Evolutionary conservation across 2,329 filamentous ascomycete genomes (phyloP).

Genomic region (Trichophyton equinum): DNA sequence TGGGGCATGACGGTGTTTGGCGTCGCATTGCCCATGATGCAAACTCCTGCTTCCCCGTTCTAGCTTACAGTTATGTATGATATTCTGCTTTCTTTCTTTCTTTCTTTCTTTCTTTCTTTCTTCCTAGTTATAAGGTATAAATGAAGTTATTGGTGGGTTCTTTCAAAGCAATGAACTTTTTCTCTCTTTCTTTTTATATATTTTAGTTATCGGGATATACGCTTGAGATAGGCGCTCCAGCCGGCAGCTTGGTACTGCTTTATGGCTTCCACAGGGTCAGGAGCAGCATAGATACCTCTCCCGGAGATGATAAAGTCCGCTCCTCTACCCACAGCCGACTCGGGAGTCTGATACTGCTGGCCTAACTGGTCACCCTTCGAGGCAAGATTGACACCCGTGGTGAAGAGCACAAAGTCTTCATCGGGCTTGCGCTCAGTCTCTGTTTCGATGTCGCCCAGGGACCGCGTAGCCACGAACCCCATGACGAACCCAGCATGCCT

Average conservation of each 20-base stretch:
- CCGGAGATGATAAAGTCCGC: constrained; percentile 39
- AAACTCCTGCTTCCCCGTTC: background rate
- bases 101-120: background rate
- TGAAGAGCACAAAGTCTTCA: constrained; percentile 39
- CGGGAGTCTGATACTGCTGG: constrained; percentile 38
- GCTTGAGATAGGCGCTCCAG: constrained; percentile 35
- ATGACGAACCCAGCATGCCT: constrained; percentile 34
- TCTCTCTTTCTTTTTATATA: background rate
- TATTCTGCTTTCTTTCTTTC: background rate
- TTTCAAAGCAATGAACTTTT: background rate
- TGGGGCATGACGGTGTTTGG: constrained; percentile 30
- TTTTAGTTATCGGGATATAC: constrained; percentile 21
- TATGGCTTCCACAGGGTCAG: constrained; percentile 33
- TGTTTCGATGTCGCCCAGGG: constrained; percentile 30
- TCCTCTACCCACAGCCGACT: constrained; percentile 33
- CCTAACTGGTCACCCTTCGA: constrained; percentile 37
- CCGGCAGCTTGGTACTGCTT: constrained; percentile 35
- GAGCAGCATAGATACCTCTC: constrained; percentile 35
- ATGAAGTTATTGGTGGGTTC: background rate
- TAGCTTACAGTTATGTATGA: background rate
- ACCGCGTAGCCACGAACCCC: constrained; percentile 35
- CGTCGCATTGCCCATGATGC: background rate
- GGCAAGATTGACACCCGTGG: constrained; percentile 36
- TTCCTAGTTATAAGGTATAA: background rate
- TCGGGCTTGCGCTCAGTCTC: constrained; percentile 15